Evolutionary conservation across 148 eudicot species (phyloP), one percentile per base, ranked within the genome.

Genomic region (Oxyria digyna): DNA sequence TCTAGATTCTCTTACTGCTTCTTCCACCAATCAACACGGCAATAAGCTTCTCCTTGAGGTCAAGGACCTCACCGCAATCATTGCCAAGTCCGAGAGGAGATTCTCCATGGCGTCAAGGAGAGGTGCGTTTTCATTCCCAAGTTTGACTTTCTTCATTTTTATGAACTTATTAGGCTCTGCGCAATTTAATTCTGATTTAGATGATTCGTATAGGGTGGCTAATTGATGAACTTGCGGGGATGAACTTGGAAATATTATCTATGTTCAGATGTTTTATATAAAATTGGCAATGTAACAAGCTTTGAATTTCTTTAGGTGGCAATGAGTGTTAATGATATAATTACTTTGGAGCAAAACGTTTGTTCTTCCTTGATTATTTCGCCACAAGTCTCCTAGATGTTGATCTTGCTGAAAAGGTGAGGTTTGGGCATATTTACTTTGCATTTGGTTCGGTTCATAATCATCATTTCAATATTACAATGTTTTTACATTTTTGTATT

Each of bases 381-480:
- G 98, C 98, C 32, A 93, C 98, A n/a, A 86, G 97, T 74, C 90
- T 42, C 71, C 92, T 93, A 42, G 97, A 93, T 76, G 98, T 90
- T 73, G 92, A 90, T 77, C 92, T 93, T 57, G 98, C 97, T 67
- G 98, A 93, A 65, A 87, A 84, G 90, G 97, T 86, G 75, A 40
- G 17, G 32, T 73, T 48, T 23, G 1, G 18, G 12, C 33, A 21
- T 12, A 33, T 4, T 52, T 20, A 2, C 13, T 69, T 38, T 46
- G 42, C 1, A 18, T 2, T 57, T 73, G 52, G 10, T 52, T 45
- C 6, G 24, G 11, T 24, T 24, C 37, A 69, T 26, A 33, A 29
- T 33, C 37, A 26, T 6, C 38, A 14, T 2, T 32, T 8, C 15
- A 27, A 27, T 27, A 62, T 31, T 8, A 12, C 5, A 26, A 62